Evolutionary conservation across 164 flowering plant genomes (phyloP).

Genomic region (Amborella trichopoda): DNA sequence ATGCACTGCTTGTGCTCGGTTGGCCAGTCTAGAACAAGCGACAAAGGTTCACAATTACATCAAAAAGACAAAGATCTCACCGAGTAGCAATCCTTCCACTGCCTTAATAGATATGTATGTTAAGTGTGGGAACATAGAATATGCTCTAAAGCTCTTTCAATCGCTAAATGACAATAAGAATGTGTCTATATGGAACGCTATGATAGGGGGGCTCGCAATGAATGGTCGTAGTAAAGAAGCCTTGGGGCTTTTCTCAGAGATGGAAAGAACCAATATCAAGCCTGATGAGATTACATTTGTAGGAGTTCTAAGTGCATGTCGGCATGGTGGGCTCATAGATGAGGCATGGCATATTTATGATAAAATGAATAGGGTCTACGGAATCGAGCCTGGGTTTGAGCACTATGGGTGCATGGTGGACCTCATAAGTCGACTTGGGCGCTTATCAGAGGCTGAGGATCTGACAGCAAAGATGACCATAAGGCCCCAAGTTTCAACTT

Average conservation of each 20-base stretch:
- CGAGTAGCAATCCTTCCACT: constrained; percentile 37
- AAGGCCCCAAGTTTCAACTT: constrained; percentile 23
- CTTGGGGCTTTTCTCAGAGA: constrained; percentile 16
- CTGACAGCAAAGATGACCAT: constrained; percentile 16
- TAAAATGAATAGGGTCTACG: constrained; percentile 26
- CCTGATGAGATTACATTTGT: constrained; percentile 35
- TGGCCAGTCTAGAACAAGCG: constrained; percentile 32
- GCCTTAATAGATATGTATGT: constrained; percentile 62
- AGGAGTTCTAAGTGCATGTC: constrained; percentile 34
- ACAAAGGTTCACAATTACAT: constrained; percentile 26
- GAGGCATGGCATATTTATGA: constrained; percentile 19
- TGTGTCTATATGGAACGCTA: constrained; percentile 64
- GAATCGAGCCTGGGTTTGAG: constrained; percentile 29
- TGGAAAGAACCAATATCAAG: constrained; percentile 14
- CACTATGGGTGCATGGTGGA: too few species aligned
- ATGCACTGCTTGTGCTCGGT: constrained; percentile 55
- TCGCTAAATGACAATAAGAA: constrained; percentile 30
- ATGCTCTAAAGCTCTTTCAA: constrained; percentile 43
- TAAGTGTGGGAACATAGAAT: constrained; percentile 47
- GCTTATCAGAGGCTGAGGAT: constrained; percentile 16
- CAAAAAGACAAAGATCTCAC: constrained; percentile 13
- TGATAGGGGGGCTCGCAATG: constrained; percentile 38
- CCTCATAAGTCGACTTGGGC: constrained; percentile 26
- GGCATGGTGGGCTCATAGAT: constrained; percentile 32
- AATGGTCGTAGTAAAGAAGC: constrained; percentile 31